Percentiles rank a stretch among this genome's conserved stretches.
Evolutionary conservation across 768 basidiomycete species (phyloP).

Genomic region (Holtermanniella nyarrowii): DNA sequence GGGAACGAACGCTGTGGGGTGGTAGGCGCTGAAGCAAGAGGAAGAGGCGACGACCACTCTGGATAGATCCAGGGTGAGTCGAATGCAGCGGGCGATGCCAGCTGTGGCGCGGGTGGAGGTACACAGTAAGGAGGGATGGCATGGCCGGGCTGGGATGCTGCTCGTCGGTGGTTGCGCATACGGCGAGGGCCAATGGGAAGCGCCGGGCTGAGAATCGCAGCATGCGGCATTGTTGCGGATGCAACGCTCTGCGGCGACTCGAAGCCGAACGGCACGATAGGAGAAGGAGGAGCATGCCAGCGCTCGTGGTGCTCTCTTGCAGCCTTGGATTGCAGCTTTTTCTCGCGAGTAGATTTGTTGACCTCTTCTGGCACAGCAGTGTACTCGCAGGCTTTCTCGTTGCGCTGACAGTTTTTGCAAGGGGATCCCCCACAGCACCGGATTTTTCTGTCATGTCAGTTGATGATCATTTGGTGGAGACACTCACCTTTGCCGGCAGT

Average conservation of each 20-base stretch:
- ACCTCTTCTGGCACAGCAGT: constrained; percentile 36
- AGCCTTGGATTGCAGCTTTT: constrained; percentile 32
- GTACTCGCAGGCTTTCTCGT: constrained; percentile 28
- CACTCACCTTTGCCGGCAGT: constrained; percentile 33
- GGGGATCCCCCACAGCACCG: constrained; percentile 30
- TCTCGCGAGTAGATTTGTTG: constrained; percentile 32
- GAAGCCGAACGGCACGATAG: constrained; percentile 7
- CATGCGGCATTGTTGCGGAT: constrained; percentile 3
- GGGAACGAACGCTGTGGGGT: constrained; percentile 14
- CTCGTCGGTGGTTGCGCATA: constrained; percentile 14
- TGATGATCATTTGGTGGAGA: no score
- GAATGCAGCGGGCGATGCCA: constrained; percentile 27
- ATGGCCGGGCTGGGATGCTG: constrained; percentile 19
- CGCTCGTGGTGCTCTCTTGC: neutral
- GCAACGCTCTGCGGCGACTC: constrained; percentile 18
- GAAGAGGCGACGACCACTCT: constrained; percentile 7
- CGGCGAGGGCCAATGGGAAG: neutral
- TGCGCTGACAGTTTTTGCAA: constrained; percentile 32
- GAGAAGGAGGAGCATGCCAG: constrained; percentile 5
- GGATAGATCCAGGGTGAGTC: constrained; percentile 32
- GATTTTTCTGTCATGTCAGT: constrained; percentile 22
- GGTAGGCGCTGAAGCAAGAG: constrained; percentile 3
- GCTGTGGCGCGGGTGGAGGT: constrained; percentile 22
- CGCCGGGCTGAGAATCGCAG: no score
- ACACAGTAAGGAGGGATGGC: constrained; percentile 12